Percentiles rank a stretch among this genome's conserved stretches.
Conservation (phyloP, 768 basidiomycete species). For the Termitomyces sp. region DNA sequence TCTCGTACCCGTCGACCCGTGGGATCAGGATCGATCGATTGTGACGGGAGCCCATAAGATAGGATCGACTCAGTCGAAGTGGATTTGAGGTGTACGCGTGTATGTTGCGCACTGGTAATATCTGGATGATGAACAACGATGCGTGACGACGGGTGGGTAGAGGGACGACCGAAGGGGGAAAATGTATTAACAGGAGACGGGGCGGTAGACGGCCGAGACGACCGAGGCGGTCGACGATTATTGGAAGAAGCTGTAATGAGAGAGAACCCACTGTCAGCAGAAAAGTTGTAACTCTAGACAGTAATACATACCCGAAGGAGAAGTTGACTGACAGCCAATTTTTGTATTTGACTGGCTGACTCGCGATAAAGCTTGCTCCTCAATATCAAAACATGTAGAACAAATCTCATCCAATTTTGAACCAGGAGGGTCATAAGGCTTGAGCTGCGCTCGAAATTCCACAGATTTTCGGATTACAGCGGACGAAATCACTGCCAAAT, state of each 20-base stretch:
- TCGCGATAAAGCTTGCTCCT: constrained; percentile 62
- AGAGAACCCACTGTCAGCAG: constrained; percentile 8
- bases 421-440: constrained; percentile 33
- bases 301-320: constrained; percentile 5
- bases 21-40: constrained; percentile 33
- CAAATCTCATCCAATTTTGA: constrained; percentile 51
- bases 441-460: constrained; percentile 32
- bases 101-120: constrained; percentile 8
- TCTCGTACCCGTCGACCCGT: constrained; percentile 37
- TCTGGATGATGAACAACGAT: background rate
- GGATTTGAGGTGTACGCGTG: constrained; percentile 42
- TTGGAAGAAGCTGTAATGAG: constrained; percentile 9
- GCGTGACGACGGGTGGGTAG: constrained; percentile 10
- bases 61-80: constrained; percentile 56
- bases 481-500: constrained; percentile 73
- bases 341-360: constrained; percentile 59
- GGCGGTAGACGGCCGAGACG: constrained; percentile 46
- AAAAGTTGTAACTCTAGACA: background rate
- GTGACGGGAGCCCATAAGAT: constrained; percentile 19
- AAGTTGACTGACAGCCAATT: constrained; percentile 22
- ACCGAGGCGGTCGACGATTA: constrained; percentile 18
- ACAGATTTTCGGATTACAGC: constrained; percentile 67
- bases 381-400: constrained; percentile 61
- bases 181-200: constrained; percentile 32
- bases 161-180: constrained; percentile 19